Conservation (phyloP, 306 rosid genomes). For the Cucurbita ficifolia region DNA sequence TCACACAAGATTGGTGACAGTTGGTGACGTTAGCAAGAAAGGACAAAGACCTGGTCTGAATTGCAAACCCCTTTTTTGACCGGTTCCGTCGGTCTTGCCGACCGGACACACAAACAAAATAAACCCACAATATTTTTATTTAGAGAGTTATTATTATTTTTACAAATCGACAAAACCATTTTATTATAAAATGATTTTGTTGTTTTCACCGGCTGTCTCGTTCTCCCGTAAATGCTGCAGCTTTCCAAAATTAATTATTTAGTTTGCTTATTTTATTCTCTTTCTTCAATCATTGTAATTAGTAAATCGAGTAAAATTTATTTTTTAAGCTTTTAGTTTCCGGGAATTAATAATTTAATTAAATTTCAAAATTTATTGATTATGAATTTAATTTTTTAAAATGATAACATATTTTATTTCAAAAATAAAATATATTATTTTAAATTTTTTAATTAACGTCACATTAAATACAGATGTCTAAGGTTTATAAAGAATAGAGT, state of each 20-base stretch:
- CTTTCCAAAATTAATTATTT: not conserved
- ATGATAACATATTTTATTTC: too few relatives aligned
- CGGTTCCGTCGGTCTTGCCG: not conserved
- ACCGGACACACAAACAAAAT: not conserved
- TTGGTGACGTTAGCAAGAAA: not conserved
- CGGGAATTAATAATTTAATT: too few relatives aligned
- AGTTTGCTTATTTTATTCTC: not conserved
- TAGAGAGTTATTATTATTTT: not conserved
- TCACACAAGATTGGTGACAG: conserved; percentile 1
- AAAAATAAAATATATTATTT: too few relatives aligned
- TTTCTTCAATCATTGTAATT: not conserved
- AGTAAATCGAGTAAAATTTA: too few relatives aligned
- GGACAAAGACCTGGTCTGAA: not conserved
- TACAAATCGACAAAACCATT: not conserved
- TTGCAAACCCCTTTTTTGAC: not conserved
- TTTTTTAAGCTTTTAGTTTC: too few relatives aligned
- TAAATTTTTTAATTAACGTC: too few relatives aligned
- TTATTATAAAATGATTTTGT: not conserved
- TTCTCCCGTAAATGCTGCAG: not conserved
- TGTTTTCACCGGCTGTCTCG: not conserved
- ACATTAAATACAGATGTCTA: too few relatives aligned
- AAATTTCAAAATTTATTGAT: too few relatives aligned
- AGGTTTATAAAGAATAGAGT: too few relatives aligned
- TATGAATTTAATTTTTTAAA: too few relatives aligned
- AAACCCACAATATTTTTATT: not conserved